Evolutionary conservation across 805 yeast genomes (phyloP).

Genomic region (Zygosaccharomyces bailii): DNA sequence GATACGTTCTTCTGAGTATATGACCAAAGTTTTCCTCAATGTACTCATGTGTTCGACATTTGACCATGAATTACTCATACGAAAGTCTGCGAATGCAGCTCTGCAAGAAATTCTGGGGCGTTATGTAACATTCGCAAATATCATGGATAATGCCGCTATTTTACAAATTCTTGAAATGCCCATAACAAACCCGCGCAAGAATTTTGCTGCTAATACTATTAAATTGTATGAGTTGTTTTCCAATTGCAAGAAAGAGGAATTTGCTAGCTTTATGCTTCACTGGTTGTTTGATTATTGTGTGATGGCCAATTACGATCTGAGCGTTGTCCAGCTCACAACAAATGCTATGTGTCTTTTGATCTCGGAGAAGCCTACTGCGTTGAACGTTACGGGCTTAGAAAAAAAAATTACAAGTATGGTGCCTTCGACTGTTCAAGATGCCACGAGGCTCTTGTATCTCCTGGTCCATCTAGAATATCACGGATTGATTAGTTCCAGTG

Average conservation of each 20-base stretch:
- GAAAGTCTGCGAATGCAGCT: conserved; percentile 84
- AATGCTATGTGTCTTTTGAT: conserved; percentile 5
- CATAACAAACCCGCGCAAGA: conserved; percentile 44
- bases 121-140: conserved; percentile 43
- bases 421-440: neutral
- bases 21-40: conserved; percentile 29
- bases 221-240: conserved; percentile 24
- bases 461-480: conserved; percentile 7
- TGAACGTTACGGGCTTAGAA: neutral
- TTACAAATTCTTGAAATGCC: conserved; percentile 57
- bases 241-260: conserved; percentile 17
- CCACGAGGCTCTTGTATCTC: conserved; percentile 2
- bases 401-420: neutral
- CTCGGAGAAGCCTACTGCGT: neutral
- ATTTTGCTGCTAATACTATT: conserved; percentile 41
- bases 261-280: conserved; percentile 18
- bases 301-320: conserved; percentile 19
- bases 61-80: conserved; percentile 68
- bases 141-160: conserved; percentile 32
- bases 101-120: conserved; percentile 84
- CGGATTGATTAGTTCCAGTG: conserved; percentile 1
- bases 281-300: conserved; percentile 27
- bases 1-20: conserved; percentile 10
- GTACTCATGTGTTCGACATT: conserved; percentile 55
- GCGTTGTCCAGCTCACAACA: conserved; percentile 15